Conservation (phyloP, 2,329 filamentous ascomycete genomes). For the Exophiala mesophila region DNA sequence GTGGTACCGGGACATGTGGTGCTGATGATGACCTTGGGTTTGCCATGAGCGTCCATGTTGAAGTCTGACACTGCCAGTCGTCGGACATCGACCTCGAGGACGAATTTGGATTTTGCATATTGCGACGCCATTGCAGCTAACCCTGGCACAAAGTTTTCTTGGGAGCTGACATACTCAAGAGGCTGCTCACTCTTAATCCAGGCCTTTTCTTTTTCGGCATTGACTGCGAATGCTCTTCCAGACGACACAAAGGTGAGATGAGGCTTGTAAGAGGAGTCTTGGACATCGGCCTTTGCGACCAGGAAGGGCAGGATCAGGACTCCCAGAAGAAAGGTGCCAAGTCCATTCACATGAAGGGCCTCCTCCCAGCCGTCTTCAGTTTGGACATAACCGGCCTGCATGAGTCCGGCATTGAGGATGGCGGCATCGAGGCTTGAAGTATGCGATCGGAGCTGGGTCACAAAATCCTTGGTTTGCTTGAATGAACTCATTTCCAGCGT, state of each 20-base stretch:
- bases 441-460: conserved; percentile 29
- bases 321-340: conserved; percentile 53
- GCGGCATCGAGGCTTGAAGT: conserved; percentile 41
- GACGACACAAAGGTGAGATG: conserved; percentile 45
- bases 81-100: conserved; percentile 40
- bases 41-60: conserved; percentile 29
- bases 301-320: conserved; percentile 49
- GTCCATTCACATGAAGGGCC: conserved; percentile 53
- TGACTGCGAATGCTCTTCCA: conserved; percentile 34
- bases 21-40: conserved; percentile 40
- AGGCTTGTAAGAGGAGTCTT: conserved; percentile 22
- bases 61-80: conserved; percentile 29
- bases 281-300: conserved; percentile 30
- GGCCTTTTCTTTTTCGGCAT: conserved; percentile 30
- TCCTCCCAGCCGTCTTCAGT: conserved; percentile 47
- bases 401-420: conserved; percentile 44
- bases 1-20: conserved; percentile 44
- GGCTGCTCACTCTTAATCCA: conserved; percentile 27
- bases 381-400: conserved; percentile 34
- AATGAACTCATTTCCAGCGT: conserved; percentile 45
- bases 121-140: conserved; percentile 29
- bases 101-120: conserved; percentile 40
- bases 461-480: conserved; percentile 42
- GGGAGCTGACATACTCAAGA: conserved; percentile 33
- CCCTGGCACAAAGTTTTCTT: conserved; percentile 26